Evolutionary conservation across 2,329 filamentous ascomycete genomes (phyloP).

Genomic region (Verticillium klebahnii): DNA sequence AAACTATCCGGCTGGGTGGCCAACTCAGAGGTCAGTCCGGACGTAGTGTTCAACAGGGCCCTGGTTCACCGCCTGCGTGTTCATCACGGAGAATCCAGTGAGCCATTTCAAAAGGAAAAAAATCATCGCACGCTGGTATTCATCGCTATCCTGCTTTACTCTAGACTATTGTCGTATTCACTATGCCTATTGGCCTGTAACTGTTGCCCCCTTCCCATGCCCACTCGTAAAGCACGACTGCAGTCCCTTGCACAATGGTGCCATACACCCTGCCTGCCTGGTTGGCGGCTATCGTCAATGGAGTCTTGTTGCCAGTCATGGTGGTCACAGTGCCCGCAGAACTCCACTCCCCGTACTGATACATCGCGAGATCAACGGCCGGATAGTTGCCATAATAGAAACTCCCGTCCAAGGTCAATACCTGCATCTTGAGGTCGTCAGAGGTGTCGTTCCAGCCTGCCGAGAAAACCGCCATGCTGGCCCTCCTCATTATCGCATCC

Average conservation of each 20-base stretch:
- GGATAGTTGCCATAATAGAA: not conserved
- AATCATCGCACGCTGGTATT: not conserved
- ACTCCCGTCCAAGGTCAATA: not conserved
- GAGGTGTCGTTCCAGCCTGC: conserved; percentile 6
- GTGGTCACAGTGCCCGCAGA: conserved; percentile 1
- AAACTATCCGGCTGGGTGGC: too few species aligned
- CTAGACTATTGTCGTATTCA: conserved; percentile 2
- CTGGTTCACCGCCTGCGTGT: too few species aligned
- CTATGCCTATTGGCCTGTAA: conserved; percentile 8
- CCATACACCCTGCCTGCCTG: conserved; percentile 9
- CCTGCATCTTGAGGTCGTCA: conserved; percentile 7
- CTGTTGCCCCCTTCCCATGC: conserved; percentile 12
- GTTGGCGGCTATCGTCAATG: conserved; percentile 8
- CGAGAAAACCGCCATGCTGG: conserved; percentile 8
- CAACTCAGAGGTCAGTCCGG: too few species aligned
- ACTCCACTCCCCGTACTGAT: conserved; percentile 5
- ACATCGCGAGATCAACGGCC: conserved; percentile 3
- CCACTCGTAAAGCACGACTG: conserved; percentile 10
- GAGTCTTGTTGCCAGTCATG: conserved; percentile 7
- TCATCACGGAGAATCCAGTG: too few species aligned
- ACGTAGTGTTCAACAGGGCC: too few species aligned
- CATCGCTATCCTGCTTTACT: not conserved
- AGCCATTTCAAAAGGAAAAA: not conserved
- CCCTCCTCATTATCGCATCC: not conserved
- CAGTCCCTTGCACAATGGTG: conserved; percentile 1